Evolutionary conservation across 1,139 yeast species (phyloP).

Genomic region (Candida sanyaensis): DNA sequence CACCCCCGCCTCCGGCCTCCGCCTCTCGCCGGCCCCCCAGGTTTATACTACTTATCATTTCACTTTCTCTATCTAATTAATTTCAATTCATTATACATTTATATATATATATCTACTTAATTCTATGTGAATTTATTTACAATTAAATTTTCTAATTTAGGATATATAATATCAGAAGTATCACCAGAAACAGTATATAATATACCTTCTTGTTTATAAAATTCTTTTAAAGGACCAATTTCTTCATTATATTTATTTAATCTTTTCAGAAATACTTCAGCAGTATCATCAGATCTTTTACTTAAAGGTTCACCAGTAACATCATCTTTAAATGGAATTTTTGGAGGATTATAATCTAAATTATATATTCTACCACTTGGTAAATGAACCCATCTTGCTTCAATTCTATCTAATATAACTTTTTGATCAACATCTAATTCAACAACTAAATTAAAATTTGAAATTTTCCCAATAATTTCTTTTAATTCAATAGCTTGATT

Average conservation of each 20-base stretch:
- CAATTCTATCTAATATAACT: conserved; percentile 77
- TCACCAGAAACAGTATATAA: conserved; percentile 67
- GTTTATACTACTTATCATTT: no score
- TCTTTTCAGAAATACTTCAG: conserved; percentile 66
- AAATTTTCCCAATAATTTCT: conserved; percentile 37
- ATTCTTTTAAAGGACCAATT: conserved; percentile 64
- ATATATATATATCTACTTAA: no score
- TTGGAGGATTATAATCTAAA: conserved; percentile 86
- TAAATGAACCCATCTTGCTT: conserved; percentile 81
- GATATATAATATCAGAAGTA: conserved; percentile 82
- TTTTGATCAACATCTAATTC: conserved; percentile 82
- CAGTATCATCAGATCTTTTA: conserved; percentile 80
- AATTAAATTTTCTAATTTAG: conserved; percentile 55
- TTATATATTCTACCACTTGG: conserved; percentile 88
- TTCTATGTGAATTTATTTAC: conserved; percentile 17
- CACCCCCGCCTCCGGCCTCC: no score
- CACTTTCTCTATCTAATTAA: no score
- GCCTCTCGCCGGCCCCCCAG: no score
- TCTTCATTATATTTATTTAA: conserved; percentile 61
- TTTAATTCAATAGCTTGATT: conserved; percentile 69
- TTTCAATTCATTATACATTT: background rate
- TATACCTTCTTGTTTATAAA: conserved; percentile 55
- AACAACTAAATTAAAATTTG: conserved; percentile 69
- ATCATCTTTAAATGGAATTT: conserved; percentile 77
- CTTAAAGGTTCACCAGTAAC: conserved; percentile 82